Evolutionary conservation across 345 rosid species (phyloP).

Genomic region (Sisymbrium altissimum): DNA sequence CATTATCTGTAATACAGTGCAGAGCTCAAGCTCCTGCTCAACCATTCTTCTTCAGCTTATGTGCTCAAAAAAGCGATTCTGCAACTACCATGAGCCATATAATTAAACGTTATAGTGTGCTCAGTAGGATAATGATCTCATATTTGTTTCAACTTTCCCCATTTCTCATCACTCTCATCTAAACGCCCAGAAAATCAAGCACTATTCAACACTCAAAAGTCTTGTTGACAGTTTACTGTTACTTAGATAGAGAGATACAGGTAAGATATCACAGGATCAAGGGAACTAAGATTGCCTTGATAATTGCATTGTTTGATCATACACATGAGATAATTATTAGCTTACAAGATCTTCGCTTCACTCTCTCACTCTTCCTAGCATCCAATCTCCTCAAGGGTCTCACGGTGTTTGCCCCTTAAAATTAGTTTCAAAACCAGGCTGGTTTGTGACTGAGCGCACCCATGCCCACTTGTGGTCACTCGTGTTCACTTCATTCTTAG

Average conservation of each 20-base stretch:
- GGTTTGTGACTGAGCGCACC: constrained; percentile 81
- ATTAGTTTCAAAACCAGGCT: constrained; percentile 61
- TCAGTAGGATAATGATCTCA: background rate
- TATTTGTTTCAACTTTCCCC: background rate
- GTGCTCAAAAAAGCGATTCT: background rate
- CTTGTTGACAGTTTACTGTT: background rate
- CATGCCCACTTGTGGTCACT: constrained; percentile 90
- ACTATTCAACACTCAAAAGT: background rate
- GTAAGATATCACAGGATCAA: too few species aligned
- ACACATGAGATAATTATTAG: constrained; percentile 11
- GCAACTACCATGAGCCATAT: background rate
- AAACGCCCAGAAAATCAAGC: background rate
- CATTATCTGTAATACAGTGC: constrained; percentile 14
- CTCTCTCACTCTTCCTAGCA: constrained; percentile 6
- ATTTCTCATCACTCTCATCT: background rate
- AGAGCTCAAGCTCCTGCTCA: constrained; percentile 30
- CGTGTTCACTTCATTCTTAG: constrained; percentile 60
- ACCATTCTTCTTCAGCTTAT: background rate
- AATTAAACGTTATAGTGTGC: background rate
- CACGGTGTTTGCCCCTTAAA: background rate
- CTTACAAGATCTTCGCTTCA: constrained; percentile 20
- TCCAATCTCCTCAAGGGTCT: constrained; percentile 3
- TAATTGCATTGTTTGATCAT: constrained; percentile 9
- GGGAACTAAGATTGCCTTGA: constrained; percentile 4
- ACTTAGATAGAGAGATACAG: background rate